These are phyloP conservation scores for Hemisphaericaspora nanyangensis DNA, from an alignment of 805 yeast genomes.

Conservation along the genomic window DNA sequence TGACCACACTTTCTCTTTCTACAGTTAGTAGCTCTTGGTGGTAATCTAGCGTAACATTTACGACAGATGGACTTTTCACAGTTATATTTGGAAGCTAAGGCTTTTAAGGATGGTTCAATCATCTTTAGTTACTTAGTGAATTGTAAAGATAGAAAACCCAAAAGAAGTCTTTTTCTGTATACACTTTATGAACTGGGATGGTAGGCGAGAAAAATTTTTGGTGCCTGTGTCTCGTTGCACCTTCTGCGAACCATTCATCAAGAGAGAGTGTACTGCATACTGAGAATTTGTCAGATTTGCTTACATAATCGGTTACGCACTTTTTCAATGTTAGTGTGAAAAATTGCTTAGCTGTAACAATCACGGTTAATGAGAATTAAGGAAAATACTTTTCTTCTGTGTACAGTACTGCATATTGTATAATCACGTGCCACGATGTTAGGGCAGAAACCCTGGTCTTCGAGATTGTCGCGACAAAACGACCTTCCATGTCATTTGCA, in stretches of 20 bases:
- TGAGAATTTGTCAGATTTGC: no score
- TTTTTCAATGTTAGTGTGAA: no score
- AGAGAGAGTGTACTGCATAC: conserved; percentile 2
- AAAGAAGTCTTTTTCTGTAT: neutral
- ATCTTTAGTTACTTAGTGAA: conserved; percentile 33
- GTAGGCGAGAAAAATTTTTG: neutral
- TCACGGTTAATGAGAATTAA: no score
- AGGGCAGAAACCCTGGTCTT: neutral
- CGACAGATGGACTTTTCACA: conserved; percentile 99
- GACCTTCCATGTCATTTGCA: neutral
- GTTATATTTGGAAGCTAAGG: conserved; percentile 99
- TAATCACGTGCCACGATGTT: neutral
- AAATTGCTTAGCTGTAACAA: no score
- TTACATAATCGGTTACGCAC: no score
- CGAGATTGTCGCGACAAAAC: neutral
- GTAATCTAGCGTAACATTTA: conserved; percentile 99
- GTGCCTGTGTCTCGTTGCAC: neutral
- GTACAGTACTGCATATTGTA: neutral
- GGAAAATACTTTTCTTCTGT: no score
- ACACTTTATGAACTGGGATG: neutral
- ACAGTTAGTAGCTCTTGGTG: conserved; percentile 99
- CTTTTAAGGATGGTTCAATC: conserved; percentile 99
- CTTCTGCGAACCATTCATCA: no score
- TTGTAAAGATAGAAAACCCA: neutral
- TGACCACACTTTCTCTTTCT: conserved; percentile 99